These are phyloP conservation scores for Dothideomycetidae sp. DNA, from an alignment of 2,329 filamentous ascomycete species.

Conservation along the genomic window DNA sequence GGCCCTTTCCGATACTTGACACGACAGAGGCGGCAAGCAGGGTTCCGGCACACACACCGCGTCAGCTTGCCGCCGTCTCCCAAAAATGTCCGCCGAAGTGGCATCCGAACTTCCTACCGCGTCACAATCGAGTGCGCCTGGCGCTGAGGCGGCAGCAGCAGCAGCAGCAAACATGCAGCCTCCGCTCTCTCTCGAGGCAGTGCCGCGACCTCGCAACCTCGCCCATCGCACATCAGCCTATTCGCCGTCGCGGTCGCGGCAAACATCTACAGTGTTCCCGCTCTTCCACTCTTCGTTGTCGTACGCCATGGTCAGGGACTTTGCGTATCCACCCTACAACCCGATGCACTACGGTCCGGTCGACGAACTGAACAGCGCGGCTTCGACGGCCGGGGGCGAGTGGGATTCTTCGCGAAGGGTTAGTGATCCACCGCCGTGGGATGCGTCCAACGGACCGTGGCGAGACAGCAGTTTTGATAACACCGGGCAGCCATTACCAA, in stretches of 20 bases:
- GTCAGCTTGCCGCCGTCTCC: conserved; percentile 6
- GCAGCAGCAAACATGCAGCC: conserved; percentile 7
- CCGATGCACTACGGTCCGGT: conserved; percentile 91
- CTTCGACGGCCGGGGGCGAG: conserved; percentile 35
- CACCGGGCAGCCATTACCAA: conserved; percentile 19
- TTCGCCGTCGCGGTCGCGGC: conserved; percentile 10
- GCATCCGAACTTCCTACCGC: conserved; percentile 3
- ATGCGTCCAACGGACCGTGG: conserved; percentile 47
- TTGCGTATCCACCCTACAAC: conserved; percentile 72
- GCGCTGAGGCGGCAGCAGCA: conserved; percentile 2
- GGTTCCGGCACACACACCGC: conserved; percentile 5
- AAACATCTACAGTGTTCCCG: conserved; percentile 45
- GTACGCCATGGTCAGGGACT: conserved; percentile 88
- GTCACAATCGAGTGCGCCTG: background rate
- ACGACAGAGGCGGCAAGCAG: conserved; percentile 7
- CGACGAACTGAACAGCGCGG: conserved; percentile 39
- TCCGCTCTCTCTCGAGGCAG: conserved; percentile 1
- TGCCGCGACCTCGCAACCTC: conserved; percentile 3
- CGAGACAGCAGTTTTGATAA: conserved; percentile 20
- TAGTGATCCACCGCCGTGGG: conserved; percentile 49
- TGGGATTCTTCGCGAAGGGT: conserved; percentile 77
- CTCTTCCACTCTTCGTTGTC: conserved; percentile 71
- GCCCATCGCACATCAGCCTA: conserved; percentile 7
- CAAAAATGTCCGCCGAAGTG: conserved; percentile 7
- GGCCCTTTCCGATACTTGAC: background rate